Evolutionary conservation across 352 stramenopile species (phyloP), one percentile per base, ranked within the genome.

Genomic region (Phytophthora foliorum): DNA sequence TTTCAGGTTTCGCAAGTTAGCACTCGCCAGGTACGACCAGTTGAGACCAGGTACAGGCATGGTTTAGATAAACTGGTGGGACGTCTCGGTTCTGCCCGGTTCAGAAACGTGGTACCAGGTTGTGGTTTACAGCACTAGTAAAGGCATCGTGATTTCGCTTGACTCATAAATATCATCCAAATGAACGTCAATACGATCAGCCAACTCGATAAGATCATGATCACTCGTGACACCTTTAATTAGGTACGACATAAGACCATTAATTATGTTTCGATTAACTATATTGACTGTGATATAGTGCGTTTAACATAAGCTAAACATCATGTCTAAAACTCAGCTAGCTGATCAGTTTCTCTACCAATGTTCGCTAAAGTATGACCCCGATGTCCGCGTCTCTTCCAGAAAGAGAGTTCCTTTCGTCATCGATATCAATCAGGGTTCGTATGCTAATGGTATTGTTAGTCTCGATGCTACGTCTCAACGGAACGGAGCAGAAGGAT

Each of bases 301-400:
- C 11, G 2, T 38, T 2, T 38, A 38, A 38, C 31, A 14, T 9
- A 4, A 4, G 7, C 7, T 14, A n/a, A n/a, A n/a, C n/a, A 38
- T 14, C 11, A 57, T 45, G 50, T 17, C 6, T 3, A 31, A 57
- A 32, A 57, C 50, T 44, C 50, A 45, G 24, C 31, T 57, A 11
- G 50, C 50, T 31, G 50, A 57, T 57, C 50, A 57, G 14, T 57
- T 45, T 45, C 50, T 57, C 4, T 45, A 45, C 19, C 50, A n/a
- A n/a, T n/a, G n/a, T n/a, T n/a, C n/a, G n/a, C n/a, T n/a, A n/a
- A n/a, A n/a, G n/a, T n/a, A n/a, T n/a, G n/a, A n/a, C n/a, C n/a
- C n/a, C n/a, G n/a, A n/a, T n/a, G n/a, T n/a, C n/a, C n/a, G n/a
- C n/a, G n/a, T n/a, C n/a, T n/a, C n/a, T n/a, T n/a, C n/a, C n/a